Evolutionary conservation across 163 green algal genomes (phyloP).

Genomic region (Chloromonas sp.): DNA sequence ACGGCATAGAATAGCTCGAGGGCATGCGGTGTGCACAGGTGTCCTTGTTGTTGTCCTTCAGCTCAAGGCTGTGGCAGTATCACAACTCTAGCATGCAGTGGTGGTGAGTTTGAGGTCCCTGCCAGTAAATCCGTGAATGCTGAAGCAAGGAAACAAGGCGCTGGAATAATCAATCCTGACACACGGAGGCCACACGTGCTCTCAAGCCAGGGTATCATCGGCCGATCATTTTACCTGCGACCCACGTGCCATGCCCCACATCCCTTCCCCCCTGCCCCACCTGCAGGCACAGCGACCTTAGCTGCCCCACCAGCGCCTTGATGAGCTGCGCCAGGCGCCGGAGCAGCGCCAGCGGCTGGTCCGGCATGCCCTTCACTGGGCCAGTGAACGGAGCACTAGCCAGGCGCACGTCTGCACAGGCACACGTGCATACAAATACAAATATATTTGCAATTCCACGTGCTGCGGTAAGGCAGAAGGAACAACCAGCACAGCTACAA

Average conservation of each 20-base stretch:
- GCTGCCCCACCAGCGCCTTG: constrained; percentile 61
- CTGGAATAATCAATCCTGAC: background rate
- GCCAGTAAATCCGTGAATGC: background rate
- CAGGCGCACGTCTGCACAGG: background rate
- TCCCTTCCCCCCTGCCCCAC: constrained; percentile 16
- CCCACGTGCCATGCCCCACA: background rate
- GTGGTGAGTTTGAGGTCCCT: too few relatives aligned
- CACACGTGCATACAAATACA: background rate
- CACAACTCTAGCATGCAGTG: too few relatives aligned
- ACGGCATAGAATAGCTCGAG: background rate
- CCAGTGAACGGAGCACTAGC: background rate
- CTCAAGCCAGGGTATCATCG: background rate
- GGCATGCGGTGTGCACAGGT: background rate
- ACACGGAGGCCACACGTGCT: background rate
- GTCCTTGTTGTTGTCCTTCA: background rate
- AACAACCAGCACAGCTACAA: background rate
- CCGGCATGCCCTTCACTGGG: constrained; percentile 46
- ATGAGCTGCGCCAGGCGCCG: constrained; percentile 57
- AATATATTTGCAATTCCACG: background rate
- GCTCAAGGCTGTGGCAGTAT: background rate
- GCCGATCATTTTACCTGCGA: background rate
- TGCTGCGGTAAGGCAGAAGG: too few relatives aligned
- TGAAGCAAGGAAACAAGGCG: background rate
- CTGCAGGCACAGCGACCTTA: constrained; percentile 65
- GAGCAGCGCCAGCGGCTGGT: constrained; percentile 61